Evolutionary conservation across 2,329 filamentous ascomycete genomes (phyloP).

Genomic region (Pezicula rhizophila): DNA sequence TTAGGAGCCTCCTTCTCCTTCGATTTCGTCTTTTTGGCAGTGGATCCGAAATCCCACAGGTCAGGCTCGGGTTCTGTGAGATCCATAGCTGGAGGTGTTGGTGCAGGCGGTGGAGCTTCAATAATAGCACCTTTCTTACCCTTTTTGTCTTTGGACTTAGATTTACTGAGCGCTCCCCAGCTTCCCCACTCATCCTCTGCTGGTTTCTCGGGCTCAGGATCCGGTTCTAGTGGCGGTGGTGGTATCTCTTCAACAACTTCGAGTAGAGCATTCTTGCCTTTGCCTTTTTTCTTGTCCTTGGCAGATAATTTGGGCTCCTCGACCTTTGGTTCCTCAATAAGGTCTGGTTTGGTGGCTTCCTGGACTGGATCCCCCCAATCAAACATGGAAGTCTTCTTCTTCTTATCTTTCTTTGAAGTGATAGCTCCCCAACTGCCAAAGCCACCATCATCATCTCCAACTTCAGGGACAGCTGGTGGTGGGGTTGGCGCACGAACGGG

Average conservation of each 20-base stretch:
- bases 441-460: conserved; percentile 26
- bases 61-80: conserved; percentile 37
- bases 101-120: conserved; percentile 40
- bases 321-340: conserved; percentile 41
- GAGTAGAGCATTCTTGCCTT: conserved; percentile 41
- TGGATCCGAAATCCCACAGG: conserved; percentile 28
- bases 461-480: conserved; percentile 26
- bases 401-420: conserved; percentile 23
- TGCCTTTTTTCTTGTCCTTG: conserved; percentile 45
- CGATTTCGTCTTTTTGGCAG: conserved; percentile 32
- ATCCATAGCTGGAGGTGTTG: conserved; percentile 42
- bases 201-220: conserved; percentile 13
- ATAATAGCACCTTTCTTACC: conserved; percentile 35
- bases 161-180: conserved; percentile 39
- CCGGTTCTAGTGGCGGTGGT: conserved; percentile 35
- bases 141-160: conserved; percentile 38
- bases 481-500: conserved; percentile 17
- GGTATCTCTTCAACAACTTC: conserved; percentile 41
- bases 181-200: conserved; percentile 38
- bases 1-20: conserved; percentile 33
- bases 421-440: conserved; percentile 20
- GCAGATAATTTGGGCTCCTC: conserved; percentile 26
- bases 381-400: conserved; percentile 17
- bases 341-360: conserved; percentile 36
- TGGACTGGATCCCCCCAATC: conserved; percentile 17